These are phyloP conservation scores for Fraxinus latifolia DNA, from an alignment of 305 asterid genomes.

Conservation along the genomic window DNA sequence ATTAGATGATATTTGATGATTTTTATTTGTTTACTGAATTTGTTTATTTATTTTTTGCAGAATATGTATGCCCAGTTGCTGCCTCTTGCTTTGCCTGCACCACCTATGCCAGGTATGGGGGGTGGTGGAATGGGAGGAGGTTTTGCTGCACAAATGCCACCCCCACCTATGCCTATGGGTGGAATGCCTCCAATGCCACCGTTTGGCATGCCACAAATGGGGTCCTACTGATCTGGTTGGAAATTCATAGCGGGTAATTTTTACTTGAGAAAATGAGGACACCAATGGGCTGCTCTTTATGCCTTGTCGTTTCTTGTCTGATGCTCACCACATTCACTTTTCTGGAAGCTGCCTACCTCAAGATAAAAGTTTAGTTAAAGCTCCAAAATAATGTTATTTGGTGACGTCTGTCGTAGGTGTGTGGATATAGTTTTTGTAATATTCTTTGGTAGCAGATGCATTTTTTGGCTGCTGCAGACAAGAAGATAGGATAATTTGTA, in stretches of 20 bases:
- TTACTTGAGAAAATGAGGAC: constrained; percentile 16
- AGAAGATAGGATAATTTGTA: constrained; percentile 51
- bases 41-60: constrained; percentile 44
- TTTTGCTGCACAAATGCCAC: constrained; percentile 47
- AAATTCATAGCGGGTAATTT: not conserved
- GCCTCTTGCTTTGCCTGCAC: constrained; percentile 97
- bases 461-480: constrained; percentile 77
- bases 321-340: not conserved
- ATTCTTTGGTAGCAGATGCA: constrained; percentile 74
- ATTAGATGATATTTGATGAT: not conserved
- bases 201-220: constrained; percentile 97
- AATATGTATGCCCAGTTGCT: constrained; percentile 92
- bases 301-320: constrained; percentile 16
- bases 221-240: constrained; percentile 59
- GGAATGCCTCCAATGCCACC: constrained; percentile 94
- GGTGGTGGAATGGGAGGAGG: constrained; percentile 77
- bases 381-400: constrained; percentile 35
- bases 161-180: constrained; percentile 59
- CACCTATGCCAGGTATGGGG: constrained; percentile 92
- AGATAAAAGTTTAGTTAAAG: constrained; percentile 30
- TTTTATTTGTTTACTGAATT: not conserved
- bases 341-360: constrained; percentile 25
- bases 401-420: constrained; percentile 44
- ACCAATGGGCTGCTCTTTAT: constrained; percentile 1
- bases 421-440: constrained; percentile 74